Conservation (phyloP, 148 eudicot genomes). For the Oxyria digyna region DNA sequence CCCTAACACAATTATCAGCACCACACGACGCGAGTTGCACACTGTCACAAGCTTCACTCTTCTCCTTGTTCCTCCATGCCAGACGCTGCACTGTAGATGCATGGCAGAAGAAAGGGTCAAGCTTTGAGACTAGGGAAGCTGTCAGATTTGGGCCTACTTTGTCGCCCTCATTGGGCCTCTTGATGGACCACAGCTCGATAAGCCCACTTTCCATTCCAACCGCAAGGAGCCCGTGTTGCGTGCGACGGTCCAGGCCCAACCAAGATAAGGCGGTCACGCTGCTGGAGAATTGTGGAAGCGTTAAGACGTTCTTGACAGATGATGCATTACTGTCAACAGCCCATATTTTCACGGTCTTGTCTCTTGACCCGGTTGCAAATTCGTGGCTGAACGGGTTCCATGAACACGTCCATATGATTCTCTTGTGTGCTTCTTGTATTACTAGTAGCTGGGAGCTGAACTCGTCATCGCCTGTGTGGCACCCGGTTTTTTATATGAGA, state of each 20-base stretch:
- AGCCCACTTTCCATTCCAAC: conserved; percentile 83
- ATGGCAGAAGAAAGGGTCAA: conserved; percentile 72
- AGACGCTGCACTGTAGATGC: conserved; percentile 66
- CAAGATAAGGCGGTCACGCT: conserved; percentile 84
- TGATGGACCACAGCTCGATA: conserved; percentile 60
- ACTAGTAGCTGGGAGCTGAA: conserved; percentile 41
- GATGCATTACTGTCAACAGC: conserved; percentile 28
- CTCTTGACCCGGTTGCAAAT: conserved; percentile 92
- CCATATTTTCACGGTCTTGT: conserved; percentile 89
- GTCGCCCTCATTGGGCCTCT: conserved; percentile 16
- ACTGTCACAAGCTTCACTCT: conserved; percentile 26
- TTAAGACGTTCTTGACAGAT: conserved; percentile 38
- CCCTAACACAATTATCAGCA: conserved; percentile 80
- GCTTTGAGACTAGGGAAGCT: conserved; percentile 26
- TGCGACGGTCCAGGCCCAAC: conserved; percentile 45
- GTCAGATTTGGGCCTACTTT: conserved; percentile 9
- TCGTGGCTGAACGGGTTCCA: conserved; percentile 88
- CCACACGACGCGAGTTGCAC: conserved; percentile 87
- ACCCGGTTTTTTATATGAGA: background rate
- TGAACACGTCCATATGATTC: conserved; percentile 91
- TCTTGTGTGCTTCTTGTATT: conserved; percentile 85
- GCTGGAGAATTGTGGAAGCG: conserved; percentile 54
- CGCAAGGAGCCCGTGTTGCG: conserved; percentile 51
- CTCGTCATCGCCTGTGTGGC: conserved; percentile 21
- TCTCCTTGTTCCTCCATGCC: conserved; percentile 53